Conservation (phyloP, 805 yeast genomes). For the Zygosaccharomyces siamensis region DNA sequence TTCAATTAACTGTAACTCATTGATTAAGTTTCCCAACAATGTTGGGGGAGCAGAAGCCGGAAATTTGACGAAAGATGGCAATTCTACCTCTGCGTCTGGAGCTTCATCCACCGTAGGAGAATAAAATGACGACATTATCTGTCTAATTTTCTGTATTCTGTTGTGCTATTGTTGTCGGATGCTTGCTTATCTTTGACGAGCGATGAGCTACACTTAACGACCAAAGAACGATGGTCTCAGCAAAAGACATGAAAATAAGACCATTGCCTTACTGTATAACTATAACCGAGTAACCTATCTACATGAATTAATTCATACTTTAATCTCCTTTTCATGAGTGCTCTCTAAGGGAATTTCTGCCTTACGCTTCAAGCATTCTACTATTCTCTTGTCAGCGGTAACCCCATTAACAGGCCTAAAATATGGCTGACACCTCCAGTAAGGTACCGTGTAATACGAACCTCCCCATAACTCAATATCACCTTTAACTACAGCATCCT, state of each 20-base stretch:
- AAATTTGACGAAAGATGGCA: conserved; percentile 16
- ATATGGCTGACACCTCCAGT: conserved; percentile 95
- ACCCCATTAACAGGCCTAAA: conserved; percentile 86
- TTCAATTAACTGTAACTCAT: conserved; percentile 35
- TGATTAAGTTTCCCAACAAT: conserved; percentile 33
- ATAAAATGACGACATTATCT: neutral
- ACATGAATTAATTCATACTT: conserved; percentile 5
- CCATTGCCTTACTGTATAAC: neutral
- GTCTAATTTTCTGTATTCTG: neutral
- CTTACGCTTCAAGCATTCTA: conserved; percentile 23
- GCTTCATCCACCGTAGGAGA: conserved; percentile 18
- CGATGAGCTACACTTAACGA: neutral
- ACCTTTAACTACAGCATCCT: conserved; percentile 55
- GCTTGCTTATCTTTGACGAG: neutral
- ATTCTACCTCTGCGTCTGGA: conserved; percentile 13
- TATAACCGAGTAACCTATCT: neutral
- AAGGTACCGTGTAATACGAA: conserved; percentile 72
- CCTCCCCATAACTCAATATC: conserved; percentile 72
- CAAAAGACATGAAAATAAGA: neutral
- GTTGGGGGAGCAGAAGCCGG: conserved; percentile 24
- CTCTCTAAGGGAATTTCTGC: conserved; percentile 7
- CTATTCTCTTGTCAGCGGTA: conserved; percentile 42
- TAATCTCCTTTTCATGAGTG: conserved; percentile 13
- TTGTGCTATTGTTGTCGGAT: neutral
- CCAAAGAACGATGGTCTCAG: neutral